phyloP scores from a whole-genome alignment of 1,284 basidiomycete genomes.

The Xanthoconium separans region DNA sequence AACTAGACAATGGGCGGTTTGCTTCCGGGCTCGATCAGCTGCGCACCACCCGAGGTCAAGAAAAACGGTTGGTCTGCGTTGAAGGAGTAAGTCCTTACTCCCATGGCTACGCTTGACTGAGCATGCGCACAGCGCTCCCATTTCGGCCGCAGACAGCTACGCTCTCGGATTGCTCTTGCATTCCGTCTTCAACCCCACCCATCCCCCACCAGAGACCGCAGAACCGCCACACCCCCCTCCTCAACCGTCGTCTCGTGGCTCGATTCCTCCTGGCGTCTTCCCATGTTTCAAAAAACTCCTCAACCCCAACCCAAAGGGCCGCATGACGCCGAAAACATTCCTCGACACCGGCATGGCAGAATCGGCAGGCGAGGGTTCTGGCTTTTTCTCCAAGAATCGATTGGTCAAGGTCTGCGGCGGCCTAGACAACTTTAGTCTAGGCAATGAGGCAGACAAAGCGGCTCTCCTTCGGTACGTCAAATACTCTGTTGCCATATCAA shows the following conservation, averaged over 20 bases:
- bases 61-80: constrained; percentile 82
- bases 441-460: constrained; percentile 80
- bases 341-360: constrained; percentile 79
- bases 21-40: constrained; percentile 58
- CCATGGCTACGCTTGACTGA: constrained; percentile 2
- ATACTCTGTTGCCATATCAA: neutral
- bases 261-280: constrained; percentile 79
- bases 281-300: constrained; percentile 84
- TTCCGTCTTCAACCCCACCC: constrained; percentile 80
- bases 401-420: constrained; percentile 85
- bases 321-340: constrained; percentile 77
- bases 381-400: constrained; percentile 86
- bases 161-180: constrained; percentile 85
- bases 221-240: constrained; percentile 74
- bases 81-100: constrained; percentile 67
- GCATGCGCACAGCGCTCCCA: constrained; percentile 53
- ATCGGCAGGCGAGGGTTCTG: constrained; percentile 50
- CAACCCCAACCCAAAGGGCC: constrained; percentile 81
- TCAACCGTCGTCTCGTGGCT: constrained; percentile 69
- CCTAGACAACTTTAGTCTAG: constrained; percentile 85
- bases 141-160: constrained; percentile 80
- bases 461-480: constrained; percentile 66
- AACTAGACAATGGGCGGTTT: constrained; percentile 70
- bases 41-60: constrained; percentile 86
- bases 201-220: constrained; percentile 67